Percentiles rank a stretch among this genome's conserved stretches.
Conservation (phyloP, 1,284 basidiomycete genomes). For the Cryptococcus sp. region DNA sequence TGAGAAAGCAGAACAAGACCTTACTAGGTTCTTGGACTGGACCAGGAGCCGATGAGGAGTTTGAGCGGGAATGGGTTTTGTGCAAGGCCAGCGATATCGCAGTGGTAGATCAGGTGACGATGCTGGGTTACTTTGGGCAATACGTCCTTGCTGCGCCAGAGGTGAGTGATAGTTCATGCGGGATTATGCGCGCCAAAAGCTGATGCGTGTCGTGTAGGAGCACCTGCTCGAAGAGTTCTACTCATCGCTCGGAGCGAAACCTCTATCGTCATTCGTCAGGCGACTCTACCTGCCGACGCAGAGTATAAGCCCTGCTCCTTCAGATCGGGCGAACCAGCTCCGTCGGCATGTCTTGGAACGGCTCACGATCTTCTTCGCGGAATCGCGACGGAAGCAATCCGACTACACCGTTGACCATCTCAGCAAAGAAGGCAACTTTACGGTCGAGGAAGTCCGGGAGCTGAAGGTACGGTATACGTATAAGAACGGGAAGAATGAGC, state of each 20-base stretch:
- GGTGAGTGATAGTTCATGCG: constrained; percentile 61
- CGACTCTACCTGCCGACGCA: constrained; percentile 65
- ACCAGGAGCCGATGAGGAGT: constrained; percentile 44
- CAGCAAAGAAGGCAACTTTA: constrained; percentile 67
- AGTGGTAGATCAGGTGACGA: constrained; percentile 76
- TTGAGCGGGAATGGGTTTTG: constrained; percentile 43
- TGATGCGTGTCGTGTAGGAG: constrained; percentile 25
- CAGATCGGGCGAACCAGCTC: constrained; percentile 33
- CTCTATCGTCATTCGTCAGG: constrained; percentile 69
- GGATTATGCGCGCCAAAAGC: neutral
- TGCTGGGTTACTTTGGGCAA: constrained; percentile 73
- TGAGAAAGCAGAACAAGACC: constrained; percentile 35
- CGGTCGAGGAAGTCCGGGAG: constrained; percentile 58
- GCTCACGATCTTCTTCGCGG: constrained; percentile 87
- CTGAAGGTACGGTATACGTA: constrained; percentile 46
- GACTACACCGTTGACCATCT: constrained; percentile 71
- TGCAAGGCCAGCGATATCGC: constrained; percentile 56
- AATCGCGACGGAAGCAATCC: constrained; percentile 72
- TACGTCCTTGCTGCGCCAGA: constrained; percentile 86
- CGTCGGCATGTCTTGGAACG: constrained; percentile 73
- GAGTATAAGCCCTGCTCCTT: constrained; percentile 14
- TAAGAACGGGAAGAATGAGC: constrained; percentile 28
- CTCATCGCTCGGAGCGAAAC: constrained; percentile 60
- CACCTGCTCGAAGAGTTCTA: constrained; percentile 52
- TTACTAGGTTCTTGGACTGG: constrained; percentile 11